These are phyloP conservation scores for Jatropha podagrica DNA, from an alignment of 441 rosid genomes.

Conservation along the genomic window DNA sequence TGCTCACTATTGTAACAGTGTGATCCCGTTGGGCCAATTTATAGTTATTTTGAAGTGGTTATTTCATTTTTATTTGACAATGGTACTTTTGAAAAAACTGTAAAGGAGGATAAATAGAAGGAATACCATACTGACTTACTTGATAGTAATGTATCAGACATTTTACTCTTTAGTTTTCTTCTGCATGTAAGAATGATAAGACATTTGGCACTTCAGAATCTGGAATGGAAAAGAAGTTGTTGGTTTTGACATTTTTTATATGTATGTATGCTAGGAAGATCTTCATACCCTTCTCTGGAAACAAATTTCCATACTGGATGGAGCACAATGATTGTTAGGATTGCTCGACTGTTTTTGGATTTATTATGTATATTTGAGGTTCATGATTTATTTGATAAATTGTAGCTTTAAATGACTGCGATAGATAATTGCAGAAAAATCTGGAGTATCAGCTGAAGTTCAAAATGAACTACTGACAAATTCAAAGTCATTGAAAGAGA, in stretches of 20 bases:
- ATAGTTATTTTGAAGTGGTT: too few relatives aligned
- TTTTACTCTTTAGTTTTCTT: too few relatives aligned
- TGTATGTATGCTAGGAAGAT: not conserved
- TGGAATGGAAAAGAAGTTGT: not conserved
- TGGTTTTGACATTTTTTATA: not conserved
- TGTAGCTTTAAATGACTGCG: conserved; percentile 22
- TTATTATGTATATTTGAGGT: not conserved
- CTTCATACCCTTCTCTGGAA: not conserved
- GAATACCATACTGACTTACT: too few relatives aligned
- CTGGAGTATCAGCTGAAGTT: conserved; percentile 29
- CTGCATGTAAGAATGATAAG: too few relatives aligned
- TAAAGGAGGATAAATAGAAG: too few relatives aligned
- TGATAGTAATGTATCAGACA: too few relatives aligned
- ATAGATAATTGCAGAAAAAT: conserved; percentile 52
- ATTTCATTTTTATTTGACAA: too few relatives aligned
- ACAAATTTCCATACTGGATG: not conserved
- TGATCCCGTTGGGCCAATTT: too few relatives aligned
- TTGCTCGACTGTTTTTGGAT: not conserved
- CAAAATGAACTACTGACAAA: conserved; percentile 40
- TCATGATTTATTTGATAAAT: not conserved
- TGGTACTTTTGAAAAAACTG: too few relatives aligned
- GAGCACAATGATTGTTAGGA: not conserved
- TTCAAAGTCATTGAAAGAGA: conserved; percentile 56
- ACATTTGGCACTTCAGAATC: not conserved
- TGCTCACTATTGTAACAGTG: too few relatives aligned